Evolutionary conservation across 2,329 filamentous ascomycete species (phyloP).

Genomic region (Macroventuria anomochaeta): DNA sequence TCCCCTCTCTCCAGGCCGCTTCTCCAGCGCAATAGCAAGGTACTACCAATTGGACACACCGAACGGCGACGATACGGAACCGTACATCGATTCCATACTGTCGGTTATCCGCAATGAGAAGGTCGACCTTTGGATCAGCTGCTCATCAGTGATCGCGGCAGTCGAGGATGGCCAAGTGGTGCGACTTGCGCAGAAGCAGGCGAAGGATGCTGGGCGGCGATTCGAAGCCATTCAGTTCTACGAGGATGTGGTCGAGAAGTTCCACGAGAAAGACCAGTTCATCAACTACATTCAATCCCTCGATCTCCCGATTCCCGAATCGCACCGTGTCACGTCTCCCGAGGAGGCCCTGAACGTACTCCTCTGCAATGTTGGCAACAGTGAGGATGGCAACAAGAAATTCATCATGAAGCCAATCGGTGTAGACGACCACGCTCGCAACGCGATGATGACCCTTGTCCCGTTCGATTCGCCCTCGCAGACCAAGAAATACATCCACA

Average conservation of each 20-base stretch:
- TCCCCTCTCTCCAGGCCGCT: slow-evolving; percentile 51
- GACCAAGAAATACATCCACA: slow-evolving; percentile 62
- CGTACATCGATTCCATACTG: slow-evolving; percentile 65
- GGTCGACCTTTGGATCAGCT: slow-evolving; percentile 75
- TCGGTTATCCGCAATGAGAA: slow-evolving; percentile 65
- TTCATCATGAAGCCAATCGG: slow-evolving; percentile 73
- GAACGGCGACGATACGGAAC: slow-evolving; percentile 45
- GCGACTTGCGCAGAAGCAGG: slow-evolving; percentile 57
- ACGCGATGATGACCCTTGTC: slow-evolving; percentile 67
- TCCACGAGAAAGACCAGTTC: slow-evolving; percentile 72
- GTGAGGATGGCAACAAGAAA: slow-evolving; percentile 40
- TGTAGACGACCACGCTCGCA: slow-evolving; percentile 65
- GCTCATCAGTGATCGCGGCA: slow-evolving; percentile 70
- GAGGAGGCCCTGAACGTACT: slow-evolving; percentile 63
- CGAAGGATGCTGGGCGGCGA: slow-evolving; percentile 51
- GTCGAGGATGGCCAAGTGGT: slow-evolving; percentile 71
- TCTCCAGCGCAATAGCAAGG: slow-evolving; percentile 62
- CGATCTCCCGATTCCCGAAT: slow-evolving; percentile 49
- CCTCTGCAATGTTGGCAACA: slow-evolving; percentile 20
- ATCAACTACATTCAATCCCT: slow-evolving; percentile 63
- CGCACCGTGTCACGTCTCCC: slow-evolving; percentile 59
- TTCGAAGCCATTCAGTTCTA: slow-evolving; percentile 72
- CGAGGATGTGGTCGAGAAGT: slow-evolving; percentile 59
- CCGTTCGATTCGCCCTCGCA: slow-evolving; percentile 61
- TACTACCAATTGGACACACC: slow-evolving; percentile 61